Evolutionary conservation across 108 stramenopile genomes (phyloP), one percentile per base, ranked within the genome.

Genomic region (Skeletonema menzelii): DNA sequence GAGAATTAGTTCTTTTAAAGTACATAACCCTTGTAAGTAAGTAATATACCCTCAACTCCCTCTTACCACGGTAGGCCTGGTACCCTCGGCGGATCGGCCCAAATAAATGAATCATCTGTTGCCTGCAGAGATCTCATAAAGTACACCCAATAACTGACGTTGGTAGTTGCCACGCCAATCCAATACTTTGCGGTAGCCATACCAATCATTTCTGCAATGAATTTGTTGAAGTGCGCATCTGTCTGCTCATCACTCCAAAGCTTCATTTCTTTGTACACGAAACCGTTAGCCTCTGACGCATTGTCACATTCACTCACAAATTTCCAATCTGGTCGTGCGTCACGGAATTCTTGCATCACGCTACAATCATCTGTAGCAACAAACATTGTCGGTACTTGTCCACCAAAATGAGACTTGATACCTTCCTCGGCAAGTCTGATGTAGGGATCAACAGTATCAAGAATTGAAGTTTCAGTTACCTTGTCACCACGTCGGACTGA

Each of bases 261-360:
- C 13, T 47, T 47, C 42, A 65, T 65, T 28, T 65, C 65, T 27
- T 44, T 27, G 27, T 49, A 49, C 6, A 65, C 42, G 27, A 65
- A 65, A 15, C 65, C 65, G 32, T 65, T 44, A 0, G 12, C 26
- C 27, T 65, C 65, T 14, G 63, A 42, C 4, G 46, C 46, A 28
- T 65, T 47, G 24, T 65, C 65, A 47, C 65, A 65, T 65, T 65
- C 65, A 47, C 31, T 27, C 2, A 65, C 65, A 65, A 65, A 65
- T 8, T 6, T 24, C 65, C 65, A 65, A 0, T 47, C 26, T 44
- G 44, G 42, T 26, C 44, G 5, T 7, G 30, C 46, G 10, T 65
- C 65, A 32, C 65, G 65, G 8, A 65, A 34, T 14, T 65, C 65
- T 27, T 47, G n/a, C 65, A 65, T 47, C 8, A 65, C 65, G 11